Base-by-base conservation (phyloP, 345 rosid species). In the Eucalyptus tenuipes region DNA sequence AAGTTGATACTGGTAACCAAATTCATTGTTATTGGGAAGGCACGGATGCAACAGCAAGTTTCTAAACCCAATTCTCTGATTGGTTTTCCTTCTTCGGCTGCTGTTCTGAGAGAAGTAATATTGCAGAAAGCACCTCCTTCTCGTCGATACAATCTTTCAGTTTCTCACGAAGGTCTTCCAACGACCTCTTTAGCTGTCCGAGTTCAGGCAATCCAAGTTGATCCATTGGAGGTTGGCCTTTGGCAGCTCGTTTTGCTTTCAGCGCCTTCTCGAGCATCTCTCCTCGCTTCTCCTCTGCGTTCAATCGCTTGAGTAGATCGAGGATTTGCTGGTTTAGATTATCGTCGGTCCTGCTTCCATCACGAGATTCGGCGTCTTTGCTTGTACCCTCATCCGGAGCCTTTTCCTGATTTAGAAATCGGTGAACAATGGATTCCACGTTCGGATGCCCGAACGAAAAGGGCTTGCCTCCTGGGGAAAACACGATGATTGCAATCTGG, bases 401-500 rank as follows among this genome's bases (percentile, higher is more conserved):
- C 31, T 47, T 48, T 57, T 85, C 59, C 68, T 47, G 89, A 88
- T 88, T 93, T 88, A 90, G 89, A 92, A 93, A 95, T 20, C 93
- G 88, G 40, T 90, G 89, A 7, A 91, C 31, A 53, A 95, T 92
- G 29, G 90, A 85, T 17, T 93, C 94, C 40, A 96, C 95, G 86
- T 90, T 91, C 1, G 98, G 98, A 87, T 95, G 92, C 27, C 96
- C 98, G 40, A 93, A 96, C 4, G 95, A 94, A 87, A 91, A 96
- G 33, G 97, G 95, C 86, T 95, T 95, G n/a, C 95, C 95, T 8
- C 97, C 97, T 1, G 98, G 97, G 59, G 98, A 95, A 88, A 94
- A 95, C 50, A 96, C 96, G 6, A 96, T 91, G 16, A 95, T 92
- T 45, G 94, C 94, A 31, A 95, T 66, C 71, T 96, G 92, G 7